Evolutionary conservation across 257 asterid species (phyloP), one percentile per base, ranked within the genome.

Genomic region (Solanum rostratum): DNA sequence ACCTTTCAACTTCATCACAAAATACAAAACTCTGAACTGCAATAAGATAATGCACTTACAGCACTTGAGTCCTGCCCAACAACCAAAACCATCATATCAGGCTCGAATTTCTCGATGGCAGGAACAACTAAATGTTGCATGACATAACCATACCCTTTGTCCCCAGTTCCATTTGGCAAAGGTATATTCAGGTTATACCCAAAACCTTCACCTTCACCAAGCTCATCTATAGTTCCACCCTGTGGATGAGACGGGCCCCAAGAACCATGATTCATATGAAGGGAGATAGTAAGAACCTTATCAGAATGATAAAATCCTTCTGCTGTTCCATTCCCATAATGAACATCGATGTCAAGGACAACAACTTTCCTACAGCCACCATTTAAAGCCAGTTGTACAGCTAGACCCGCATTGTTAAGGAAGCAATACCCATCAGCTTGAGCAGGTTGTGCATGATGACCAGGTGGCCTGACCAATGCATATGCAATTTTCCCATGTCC

Each of bases 161-260:
- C 95, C 62, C 99, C 99, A 20, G 97, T 89, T 33, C 99, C 99
- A 90, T 93, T 95, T 4, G 99, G 98, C 89, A 96, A 86, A 30
- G 98, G 98, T 81, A 96, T 81, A 83, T 95, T 96, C 91, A 96
- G 85, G 87, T 96, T 96, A 86, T 95, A 93, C 18, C 98, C 99
- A 79, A 85, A 84, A 16, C 99, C 99, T 82, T 89, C 84, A 11
- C 89, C 97, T 87, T 91, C 92, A n/a, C 98, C 99, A 22, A 96
- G 91, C 91, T 95, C 99, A 63, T 93, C 94, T 55, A 95, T 84
- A 12, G 88, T 82, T 82, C 99, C 99, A 39, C 60, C 88, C 82
- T 96, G 98, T 1, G 97, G 98, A 91, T 96, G 98, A 20, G 98
- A 93, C 12, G 97, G 92, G n/a, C 99, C 99, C 98, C 99, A 96